These are phyloP conservation scores for Curvularia lunata DNA, from an alignment of 2,329 filamentous ascomycete species.

Conservation along the genomic window DNA sequence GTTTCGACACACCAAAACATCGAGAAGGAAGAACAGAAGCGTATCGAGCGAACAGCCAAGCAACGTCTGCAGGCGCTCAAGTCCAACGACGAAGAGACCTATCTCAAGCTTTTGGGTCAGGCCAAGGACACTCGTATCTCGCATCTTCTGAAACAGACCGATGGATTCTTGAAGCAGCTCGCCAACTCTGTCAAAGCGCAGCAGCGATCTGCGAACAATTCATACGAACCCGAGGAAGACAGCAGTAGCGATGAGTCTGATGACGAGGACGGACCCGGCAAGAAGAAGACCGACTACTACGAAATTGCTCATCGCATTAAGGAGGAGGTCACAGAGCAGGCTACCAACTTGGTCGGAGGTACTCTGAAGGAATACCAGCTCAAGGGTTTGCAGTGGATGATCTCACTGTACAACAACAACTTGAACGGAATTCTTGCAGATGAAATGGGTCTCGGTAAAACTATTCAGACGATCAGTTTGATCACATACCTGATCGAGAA, in stretches of 20 bases:
- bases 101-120: slow-evolving; percentile 95
- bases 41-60: slow-evolving; percentile 95
- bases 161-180: slow-evolving; percentile 95
- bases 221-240: slow-evolving; percentile 73
- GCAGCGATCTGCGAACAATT: slow-evolving; percentile 80
- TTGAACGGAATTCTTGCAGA: slow-evolving; percentile 98
- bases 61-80: slow-evolving; percentile 99
- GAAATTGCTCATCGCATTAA: slow-evolving; percentile 95
- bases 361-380: slow-evolving; percentile 96
- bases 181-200: slow-evolving; percentile 93
- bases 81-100: slow-evolving; percentile 98
- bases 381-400: slow-evolving; percentile 99
- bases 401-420: slow-evolving; percentile 99
- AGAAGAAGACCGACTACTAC: slow-evolving; percentile 94
- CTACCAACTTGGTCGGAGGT: slow-evolving; percentile 86
- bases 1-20: slow-evolving; percentile 89
- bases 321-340: slow-evolving; percentile 86
- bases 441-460: slow-evolving; percentile 99
- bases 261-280: slow-evolving; percentile 69
- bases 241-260: slow-evolving; percentile 64
- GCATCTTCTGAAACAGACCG: slow-evolving; percentile 93
- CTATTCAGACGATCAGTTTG: slow-evolving; percentile 97
- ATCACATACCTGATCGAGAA: slow-evolving; percentile 96
- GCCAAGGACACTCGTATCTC: slow-evolving; percentile 99
- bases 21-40: slow-evolving; percentile 99